phyloP scores from a whole-genome alignment of 805 yeast genomes.

The Yarrowia bubula region DNA sequence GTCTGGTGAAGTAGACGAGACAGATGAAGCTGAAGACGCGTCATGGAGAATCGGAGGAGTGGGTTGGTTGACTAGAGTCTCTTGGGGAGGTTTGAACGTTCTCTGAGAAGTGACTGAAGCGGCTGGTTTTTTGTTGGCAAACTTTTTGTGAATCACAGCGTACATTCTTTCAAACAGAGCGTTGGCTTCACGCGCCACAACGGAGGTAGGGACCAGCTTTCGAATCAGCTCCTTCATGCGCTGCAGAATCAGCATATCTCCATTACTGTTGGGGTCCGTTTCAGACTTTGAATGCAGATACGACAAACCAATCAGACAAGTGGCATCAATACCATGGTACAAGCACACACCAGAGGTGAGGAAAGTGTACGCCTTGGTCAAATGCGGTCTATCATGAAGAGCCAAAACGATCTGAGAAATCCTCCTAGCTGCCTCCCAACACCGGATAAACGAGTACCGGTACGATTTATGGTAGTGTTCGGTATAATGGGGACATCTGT shows the following conservation, averaged over 20 bases:
- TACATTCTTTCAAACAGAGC: slow-evolving; percentile 10
- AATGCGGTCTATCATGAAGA: not conserved
- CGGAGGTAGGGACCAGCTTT: slow-evolving; percentile 1
- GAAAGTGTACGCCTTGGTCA: not conserved
- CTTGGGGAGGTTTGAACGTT: not conserved
- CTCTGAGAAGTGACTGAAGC: not conserved
- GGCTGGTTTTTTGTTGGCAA: slow-evolving; percentile 10
- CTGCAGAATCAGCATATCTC: slow-evolving; percentile 14
- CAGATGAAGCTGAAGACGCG: not conserved
- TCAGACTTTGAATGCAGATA: slow-evolving; percentile 14
- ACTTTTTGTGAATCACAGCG: slow-evolving; percentile 19
- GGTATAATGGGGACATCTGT: slow-evolving; percentile 17
- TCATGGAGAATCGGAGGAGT: not conserved
- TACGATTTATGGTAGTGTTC: slow-evolving; percentile 25
- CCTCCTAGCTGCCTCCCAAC: slow-evolving; percentile 22
- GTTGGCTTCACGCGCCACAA: slow-evolving; percentile 16
- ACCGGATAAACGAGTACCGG: slow-evolving; percentile 13
- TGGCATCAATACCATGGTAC: slow-evolving; percentile 22
- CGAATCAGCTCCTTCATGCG: slow-evolving; percentile 13
- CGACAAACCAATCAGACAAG: slow-evolving; percentile 24
- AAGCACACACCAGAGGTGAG: slow-evolving; percentile 11
- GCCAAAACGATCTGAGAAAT: not conserved
- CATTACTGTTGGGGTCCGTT: slow-evolving; percentile 10
- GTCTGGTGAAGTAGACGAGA: slow-evolving; percentile 2
- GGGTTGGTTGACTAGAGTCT: not conserved